These are phyloP conservation scores for Colletotrichum coccodes DNA, from an alignment of 2,329 filamentous ascomycete species.

Conservation along the genomic window DNA sequence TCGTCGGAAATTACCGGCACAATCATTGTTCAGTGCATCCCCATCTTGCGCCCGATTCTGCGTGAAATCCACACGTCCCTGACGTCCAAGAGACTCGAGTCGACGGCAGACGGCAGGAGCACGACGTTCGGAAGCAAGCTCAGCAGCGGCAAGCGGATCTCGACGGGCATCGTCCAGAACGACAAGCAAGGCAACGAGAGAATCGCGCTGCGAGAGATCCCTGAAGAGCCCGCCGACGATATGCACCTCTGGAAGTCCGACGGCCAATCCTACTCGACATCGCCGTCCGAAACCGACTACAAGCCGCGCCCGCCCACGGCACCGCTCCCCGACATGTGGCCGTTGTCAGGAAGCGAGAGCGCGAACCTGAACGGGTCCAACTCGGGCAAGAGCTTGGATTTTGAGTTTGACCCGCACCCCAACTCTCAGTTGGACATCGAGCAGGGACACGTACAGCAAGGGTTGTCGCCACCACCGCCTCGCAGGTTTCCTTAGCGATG, in stretches of 20 bases:
- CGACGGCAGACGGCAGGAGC: constrained; percentile 28
- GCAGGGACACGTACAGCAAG: constrained; percentile 2
- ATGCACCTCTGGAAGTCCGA: constrained; percentile 1
- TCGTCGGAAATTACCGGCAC: constrained; percentile 63
- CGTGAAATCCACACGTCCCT: constrained; percentile 33
- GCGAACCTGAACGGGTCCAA: constrained; percentile 14
- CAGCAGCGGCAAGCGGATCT: constrained; percentile 28
- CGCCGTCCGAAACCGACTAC: constrained; percentile 10
- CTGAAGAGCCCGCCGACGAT: constrained; percentile 23
- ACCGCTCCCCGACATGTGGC: constrained; percentile 24
- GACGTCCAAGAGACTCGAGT: constrained; percentile 32
- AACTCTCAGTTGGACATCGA: constrained; percentile 8
- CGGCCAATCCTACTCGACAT: background rate
- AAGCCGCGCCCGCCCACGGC: constrained; percentile 28
- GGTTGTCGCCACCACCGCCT: constrained; percentile 27
- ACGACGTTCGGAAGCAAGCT: constrained; percentile 27
- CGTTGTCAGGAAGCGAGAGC: constrained; percentile 16
- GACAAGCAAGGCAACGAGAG: constrained; percentile 26
- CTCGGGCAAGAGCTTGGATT: constrained; percentile 13
- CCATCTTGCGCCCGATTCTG: constrained; percentile 59
- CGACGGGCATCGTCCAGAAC: constrained; percentile 4
- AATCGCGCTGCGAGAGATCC: constrained; percentile 33
- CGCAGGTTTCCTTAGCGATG: constrained; percentile 21
- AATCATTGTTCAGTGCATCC: constrained; percentile 65
- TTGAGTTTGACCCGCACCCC: background rate